Evolutionary conservation across 805 yeast species (phyloP), one percentile per base, ranked within the genome.

Genomic region (Yarrowia porcina): DNA sequence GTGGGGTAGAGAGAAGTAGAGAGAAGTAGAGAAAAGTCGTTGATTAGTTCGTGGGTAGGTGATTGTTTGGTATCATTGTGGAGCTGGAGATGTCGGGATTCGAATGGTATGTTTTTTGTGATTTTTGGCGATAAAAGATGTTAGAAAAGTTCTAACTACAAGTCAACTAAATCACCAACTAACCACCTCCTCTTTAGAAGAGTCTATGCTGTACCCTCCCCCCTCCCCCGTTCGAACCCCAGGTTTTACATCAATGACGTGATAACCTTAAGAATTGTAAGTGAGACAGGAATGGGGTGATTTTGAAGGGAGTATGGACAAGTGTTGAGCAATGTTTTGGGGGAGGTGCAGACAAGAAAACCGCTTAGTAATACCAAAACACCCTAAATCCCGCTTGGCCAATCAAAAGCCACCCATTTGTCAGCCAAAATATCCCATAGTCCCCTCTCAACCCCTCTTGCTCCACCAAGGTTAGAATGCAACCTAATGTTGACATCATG

Each of bases 211-310:
- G n/a, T n/a, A n/a, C n/a, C n/a, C n/a, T n/a, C n/a, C n/a, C n/a
- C n/a, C n/a, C n/a, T 18, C 33, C 3, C 27, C 52, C 18, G 52
- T 45, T 45, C 52, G 9, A 45, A 8, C 36, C 52, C 25, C 18
- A n/a, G 4, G 3, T 18, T 25, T 1, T 13, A 12, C 10, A 12
- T 8, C 6, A 28, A 45, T 45, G 52, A 45, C 52, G 52, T 28
- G 36, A 45, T 45, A 45, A 45, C 52, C 25, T 45, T 45, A 30
- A 30, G 27, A n/a, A 45, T 45, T 45, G 52, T 30, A 45, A 18
- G 52, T 30, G 52, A 28, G 52, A 45, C 36, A 27, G 28, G 28
- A 45, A 45, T 45, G 52, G 52, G 52, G 52, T 45, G 52, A 45
- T 45, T 28, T n/a, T n/a, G n/a, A n/a, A n/a, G n/a, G n/a, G n/a